Evolutionary conservation across 352 stramenopile species (phyloP).

Genomic region (Phytophthora pistaciae): DNA sequence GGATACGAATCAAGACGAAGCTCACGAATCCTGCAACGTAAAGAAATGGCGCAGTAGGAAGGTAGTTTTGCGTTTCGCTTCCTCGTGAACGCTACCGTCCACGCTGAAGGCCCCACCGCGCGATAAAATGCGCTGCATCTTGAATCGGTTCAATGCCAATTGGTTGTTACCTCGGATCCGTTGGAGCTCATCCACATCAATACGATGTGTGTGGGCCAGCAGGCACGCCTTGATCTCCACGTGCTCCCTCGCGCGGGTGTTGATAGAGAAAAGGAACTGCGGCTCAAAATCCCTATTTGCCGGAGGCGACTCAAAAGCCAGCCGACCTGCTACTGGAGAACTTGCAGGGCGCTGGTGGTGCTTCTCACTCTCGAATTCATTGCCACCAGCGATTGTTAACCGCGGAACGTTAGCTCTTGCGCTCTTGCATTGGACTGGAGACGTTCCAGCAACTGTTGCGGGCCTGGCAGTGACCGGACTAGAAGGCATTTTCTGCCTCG

Average conservation of each 20-base stretch:
- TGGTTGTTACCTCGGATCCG: constrained; percentile 45
- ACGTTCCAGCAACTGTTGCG: constrained; percentile 10
- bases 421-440: constrained; percentile 37
- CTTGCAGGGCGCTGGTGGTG: constrained; percentile 9
- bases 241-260: constrained; percentile 52
- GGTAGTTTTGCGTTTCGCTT: constrained; percentile 67
- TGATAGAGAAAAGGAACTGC: constrained; percentile 30
- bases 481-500: constrained; percentile 19
- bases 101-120: constrained; percentile 41
- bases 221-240: constrained; percentile 78
- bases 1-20: neutral
- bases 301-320: constrained; percentile 10
- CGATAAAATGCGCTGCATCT: constrained; percentile 56
- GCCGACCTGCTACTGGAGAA: constrained; percentile 13
- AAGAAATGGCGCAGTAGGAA: constrained; percentile 84
- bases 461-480: constrained; percentile 13
- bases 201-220: constrained; percentile 67
- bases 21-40: constrained; percentile 42
- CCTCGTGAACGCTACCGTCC: constrained; percentile 56
- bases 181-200: constrained; percentile 71
- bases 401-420: constrained; percentile 7
- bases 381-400: constrained; percentile 5
- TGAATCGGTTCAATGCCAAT: constrained; percentile 44
- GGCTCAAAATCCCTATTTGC: constrained; percentile 6
- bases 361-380: constrained; percentile 8